Evolutionary conservation across 2,329 filamentous ascomycete species (phyloP), one percentile per base, ranked within the genome.

Genomic region (Dactylellina sp.): DNA sequence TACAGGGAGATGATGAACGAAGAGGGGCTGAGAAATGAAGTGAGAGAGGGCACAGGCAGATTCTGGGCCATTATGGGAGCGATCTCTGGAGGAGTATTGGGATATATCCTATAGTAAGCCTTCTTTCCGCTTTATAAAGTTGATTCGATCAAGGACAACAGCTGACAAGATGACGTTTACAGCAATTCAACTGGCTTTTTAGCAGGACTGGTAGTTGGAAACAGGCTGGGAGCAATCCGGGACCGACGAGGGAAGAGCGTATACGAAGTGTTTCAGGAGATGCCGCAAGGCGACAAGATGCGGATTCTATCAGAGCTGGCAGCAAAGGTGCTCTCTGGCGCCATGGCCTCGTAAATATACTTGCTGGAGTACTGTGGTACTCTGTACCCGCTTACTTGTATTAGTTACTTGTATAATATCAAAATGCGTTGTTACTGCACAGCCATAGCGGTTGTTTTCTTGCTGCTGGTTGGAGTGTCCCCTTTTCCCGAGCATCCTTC

Each of bases 161-260:
- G 53, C 24, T 49, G 20, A 42, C 16, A 11, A 5, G 24, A 11
- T 62, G 12, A 44, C 16, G 9, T 5, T 7, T 20, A 52, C 18
- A 95, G 90, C 25, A 98, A 98, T 80, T 87, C 97, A 53, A 91
- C 94, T 0, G 95, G 95, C 0, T 86, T 94, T 78, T 81, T 98
- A 28, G 94, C 94, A 0, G 95, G 95, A 1, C 92, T 92, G 1
- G 93, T 97, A 1, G 93, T 93, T 0, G 95, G 95, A 7, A 98
- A 97, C 82, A 83, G 93, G 61, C 82, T 98, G 18, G 95, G 95
- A 0, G 91, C 92, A 6, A 87, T 99, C 20, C 85, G 95, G 62
- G 95, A 99, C 82, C 88, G 90, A 35, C 92, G 89, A 82, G 93
- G 93, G 22, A 98, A 97, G 89, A 96, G 92, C 79, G 95, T 99